Evolutionary conservation across 108 stramenopile species (phyloP), one percentile per base, ranked within the genome.

Genomic region (Cylindrotheca fusiformis): DNA sequence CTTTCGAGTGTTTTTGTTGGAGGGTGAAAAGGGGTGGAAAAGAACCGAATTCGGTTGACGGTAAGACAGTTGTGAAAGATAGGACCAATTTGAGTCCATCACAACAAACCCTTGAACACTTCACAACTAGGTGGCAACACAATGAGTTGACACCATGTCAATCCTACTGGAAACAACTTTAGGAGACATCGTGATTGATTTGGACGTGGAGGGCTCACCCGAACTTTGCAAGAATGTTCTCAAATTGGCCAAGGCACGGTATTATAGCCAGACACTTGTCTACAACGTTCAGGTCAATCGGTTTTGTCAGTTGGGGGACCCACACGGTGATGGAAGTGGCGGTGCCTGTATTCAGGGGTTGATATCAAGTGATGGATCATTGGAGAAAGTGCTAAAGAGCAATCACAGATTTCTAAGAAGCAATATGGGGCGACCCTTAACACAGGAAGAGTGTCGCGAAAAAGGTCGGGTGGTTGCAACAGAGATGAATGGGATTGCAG

Each of bases 291-390:
- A 75, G 33, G 79, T 79, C 21, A 77, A 83, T 27, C 73, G 81
- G 27, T 90, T 87, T 61, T 88, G 79, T 62, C 86, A 87, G 54
- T 55, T 82, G 65, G 93, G 93, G 46, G 97, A 98, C 67, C 97
- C 98, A 12, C 78, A 75, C 1, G 99, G 95, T 24, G 93, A 96
- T 54, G 99, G 99, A 6, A 72, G 66, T 5, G 98, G 99, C 1
- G 99, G 99, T 59, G 82, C 88, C 52, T 83, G 88, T 68, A 78
- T 88, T 17, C 78, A 93, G 76, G 88, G 88, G 27, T 67, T 89
- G 41, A 57, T 90, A 28, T 58, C 89, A 52, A 52, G 77, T 17
- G 28, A 47, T 55, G 12, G 75, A 10, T 24, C 22, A 3, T 30
- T 63, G 20, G 12, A 31, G 17, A 28, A 80, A 32, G 67, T 83